Percentiles rank a stretch among this genome's conserved stretches.
Conservation (phyloP, 1,139 yeast genomes). For the Wickerhamomyces sp. region DNA sequence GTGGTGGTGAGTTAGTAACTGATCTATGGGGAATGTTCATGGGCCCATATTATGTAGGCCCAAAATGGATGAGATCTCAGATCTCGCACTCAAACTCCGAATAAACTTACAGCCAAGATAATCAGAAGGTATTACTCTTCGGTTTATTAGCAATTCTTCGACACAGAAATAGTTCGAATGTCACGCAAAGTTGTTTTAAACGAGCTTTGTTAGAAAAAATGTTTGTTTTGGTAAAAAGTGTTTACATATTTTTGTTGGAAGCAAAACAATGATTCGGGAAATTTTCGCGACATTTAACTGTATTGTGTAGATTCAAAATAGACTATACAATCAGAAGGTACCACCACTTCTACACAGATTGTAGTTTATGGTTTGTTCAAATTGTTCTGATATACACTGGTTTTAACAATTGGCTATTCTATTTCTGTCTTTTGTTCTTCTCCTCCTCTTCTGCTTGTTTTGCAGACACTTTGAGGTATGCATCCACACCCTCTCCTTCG, state of each 20-base stretch:
- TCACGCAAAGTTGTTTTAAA: too few relatives aligned
- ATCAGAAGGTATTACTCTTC: too few relatives aligned
- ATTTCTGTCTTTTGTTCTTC: not conserved
- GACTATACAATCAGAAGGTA: too few relatives aligned
- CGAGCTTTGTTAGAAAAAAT: not conserved
- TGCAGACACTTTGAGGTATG: conserved; percentile 43
- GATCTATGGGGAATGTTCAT: not conserved
- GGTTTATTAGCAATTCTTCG: too few relatives aligned
- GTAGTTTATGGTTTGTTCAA: too few relatives aligned
- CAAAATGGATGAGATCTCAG: too few relatives aligned
- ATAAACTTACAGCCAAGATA: too few relatives aligned
- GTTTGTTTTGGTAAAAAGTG: not conserved
- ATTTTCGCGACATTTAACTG: not conserved
- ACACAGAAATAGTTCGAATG: too few relatives aligned
- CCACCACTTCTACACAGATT: too few relatives aligned
- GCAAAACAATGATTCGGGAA: not conserved
- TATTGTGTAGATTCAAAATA: too few relatives aligned
- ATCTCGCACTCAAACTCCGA: not conserved
- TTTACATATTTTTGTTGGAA: not conserved
- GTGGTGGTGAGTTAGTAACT: not conserved
- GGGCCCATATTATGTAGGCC: too few relatives aligned
- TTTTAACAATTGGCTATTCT: not conserved
- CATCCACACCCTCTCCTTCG: conserved; percentile 55
- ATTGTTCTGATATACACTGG: too few relatives aligned
- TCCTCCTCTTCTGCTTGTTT: conserved; percentile 20